Evolutionary conservation across 2,329 filamentous ascomycete species (phyloP), one percentile per base, ranked within the genome.

Genomic region (Talaromyces sp.): DNA sequence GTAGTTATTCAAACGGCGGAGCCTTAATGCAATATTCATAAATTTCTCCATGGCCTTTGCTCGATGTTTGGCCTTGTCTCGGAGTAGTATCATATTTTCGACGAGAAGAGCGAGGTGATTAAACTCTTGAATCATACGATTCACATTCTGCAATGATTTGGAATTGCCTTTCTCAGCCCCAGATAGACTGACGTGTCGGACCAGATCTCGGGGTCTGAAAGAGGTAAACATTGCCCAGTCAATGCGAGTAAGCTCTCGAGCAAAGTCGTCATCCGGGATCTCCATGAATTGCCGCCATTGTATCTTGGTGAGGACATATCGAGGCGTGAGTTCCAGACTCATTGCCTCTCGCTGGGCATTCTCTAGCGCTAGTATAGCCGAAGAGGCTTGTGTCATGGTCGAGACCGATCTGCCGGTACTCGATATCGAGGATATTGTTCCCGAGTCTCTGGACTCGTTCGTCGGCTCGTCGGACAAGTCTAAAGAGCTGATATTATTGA

Each of bases 161-260:
- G 88, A 89, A 72, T 91, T 78, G 31, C 77, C 76, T 65, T 79
- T 79, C 54, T 79, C 76, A 5, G 74, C 70, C 1, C 76, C 74
- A 0, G 89, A 87, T 56, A 97, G 81, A 72, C 89, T 95, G 68
- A 97, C 93, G 74, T 97, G 91, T 4, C 95, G 90, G 48, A 98
- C 90, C 58, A 98, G 87, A 77, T 99, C 95, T 65, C 95, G 91
- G 63, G 96, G 91, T 31, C 92, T 88, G 67, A 98, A 97, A 1
- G 93, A 93, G 61, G 91, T 96, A 77, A 97, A 98, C 90, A 98
- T 95, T 76, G 96, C 88, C 94, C 94, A 98, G 78, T 99, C 95
- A 63, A 99, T 96, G 67, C 94, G 86, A 3, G 95, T 98, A 72
- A 99, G 85, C 77, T 99, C 95, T 66, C 90, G 89, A 16, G 94